These are phyloP conservation scores for Penicillium rolfsii DNA, from an alignment of 2,329 filamentous ascomycete genomes.

Conservation along the genomic window DNA sequence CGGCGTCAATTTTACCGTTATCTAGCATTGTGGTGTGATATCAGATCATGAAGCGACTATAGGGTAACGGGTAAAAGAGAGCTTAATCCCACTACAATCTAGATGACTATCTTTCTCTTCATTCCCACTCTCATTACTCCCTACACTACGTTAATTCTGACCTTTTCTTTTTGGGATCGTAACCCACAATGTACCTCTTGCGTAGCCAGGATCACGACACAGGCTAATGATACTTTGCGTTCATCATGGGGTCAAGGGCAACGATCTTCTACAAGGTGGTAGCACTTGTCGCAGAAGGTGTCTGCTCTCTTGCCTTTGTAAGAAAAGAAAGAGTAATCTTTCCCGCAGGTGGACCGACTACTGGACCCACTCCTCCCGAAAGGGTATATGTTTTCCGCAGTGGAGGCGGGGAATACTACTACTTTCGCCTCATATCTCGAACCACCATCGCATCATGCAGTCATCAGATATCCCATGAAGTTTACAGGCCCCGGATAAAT, in stretches of 20 bases:
- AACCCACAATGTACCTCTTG: not conserved
- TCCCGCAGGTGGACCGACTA: slow-evolving; percentile 15
- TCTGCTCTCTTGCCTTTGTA: not conserved
- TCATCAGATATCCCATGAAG: slow-evolving; percentile 4
- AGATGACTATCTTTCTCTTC: not conserved
- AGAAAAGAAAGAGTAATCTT: slow-evolving; percentile 9
- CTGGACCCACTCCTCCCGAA: not conserved
- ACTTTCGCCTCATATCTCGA: not conserved
- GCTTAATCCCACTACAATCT: not conserved
- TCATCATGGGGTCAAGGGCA: not conserved
- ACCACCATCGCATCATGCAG: slow-evolving; percentile 5
- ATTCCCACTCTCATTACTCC: not conserved
- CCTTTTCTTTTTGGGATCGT: not conserved
- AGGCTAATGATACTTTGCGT: not conserved
- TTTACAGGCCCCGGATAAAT: slow-evolving; percentile 7
- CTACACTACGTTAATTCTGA: not conserved
- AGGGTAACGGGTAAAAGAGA: not conserved
- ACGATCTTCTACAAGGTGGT: not conserved
- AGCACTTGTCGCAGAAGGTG: not conserved
- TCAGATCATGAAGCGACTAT: too few species aligned
- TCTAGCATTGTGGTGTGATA: not conserved
- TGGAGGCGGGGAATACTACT: slow-evolving; percentile 11
- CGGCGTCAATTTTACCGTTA: not conserved
- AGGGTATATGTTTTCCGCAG: slow-evolving; percentile 6
- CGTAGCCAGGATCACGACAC: not conserved